Evolutionary conservation across 2,329 filamentous ascomycete genomes (phyloP), one percentile per base, ranked within the genome.

Genomic region (Camillea tinctor): DNA sequence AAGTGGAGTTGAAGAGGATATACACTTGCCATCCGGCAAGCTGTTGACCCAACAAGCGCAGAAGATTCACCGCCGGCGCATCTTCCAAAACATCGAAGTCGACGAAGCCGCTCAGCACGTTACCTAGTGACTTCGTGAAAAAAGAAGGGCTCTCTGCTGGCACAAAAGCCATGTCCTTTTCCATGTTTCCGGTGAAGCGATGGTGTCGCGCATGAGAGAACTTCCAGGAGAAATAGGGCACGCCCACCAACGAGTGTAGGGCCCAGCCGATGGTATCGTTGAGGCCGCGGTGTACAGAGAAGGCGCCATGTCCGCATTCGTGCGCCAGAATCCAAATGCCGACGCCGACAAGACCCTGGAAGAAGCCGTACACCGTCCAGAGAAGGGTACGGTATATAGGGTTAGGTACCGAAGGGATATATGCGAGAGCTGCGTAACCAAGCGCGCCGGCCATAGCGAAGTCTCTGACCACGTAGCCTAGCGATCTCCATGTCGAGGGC

Each of bases 161-260:
- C 17, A 88, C 85, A 62, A 87, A 88, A 20, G 82, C 85, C 71
- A 86, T 88, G 72, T 90, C 87, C 77, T 86, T 87, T 60, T 86
- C 81, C 77, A 89, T 86, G 76, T 90, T 83, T 65, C 86, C 86
- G 51, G 85, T 86, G 74, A 84, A 88, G 65, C 83, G 84, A 76
- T 92, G 89, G 75, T 91, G 89, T 55, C 88, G 83, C 60, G 83
- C 81, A 74, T 92, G 89, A 30, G 84, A 87, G 72, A 86, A 86
- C 76, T 89, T 87, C 88, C 88, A 91, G 54, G 84, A 86, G 77
- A 90, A 90, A 77, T 88, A 92, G 3, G 89, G 89, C 2, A 89
- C 87, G 62, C 88, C 73, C 48, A 91, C 79, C 60, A 82, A 78
- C 6, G 85, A 88, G 79, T 91, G 88, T 19, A 86, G 74, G 54